These are phyloP conservation scores for Saccharomycopsis schoenii DNA, from an alignment of 805 yeast genomes.

Conservation along the genomic window DNA sequence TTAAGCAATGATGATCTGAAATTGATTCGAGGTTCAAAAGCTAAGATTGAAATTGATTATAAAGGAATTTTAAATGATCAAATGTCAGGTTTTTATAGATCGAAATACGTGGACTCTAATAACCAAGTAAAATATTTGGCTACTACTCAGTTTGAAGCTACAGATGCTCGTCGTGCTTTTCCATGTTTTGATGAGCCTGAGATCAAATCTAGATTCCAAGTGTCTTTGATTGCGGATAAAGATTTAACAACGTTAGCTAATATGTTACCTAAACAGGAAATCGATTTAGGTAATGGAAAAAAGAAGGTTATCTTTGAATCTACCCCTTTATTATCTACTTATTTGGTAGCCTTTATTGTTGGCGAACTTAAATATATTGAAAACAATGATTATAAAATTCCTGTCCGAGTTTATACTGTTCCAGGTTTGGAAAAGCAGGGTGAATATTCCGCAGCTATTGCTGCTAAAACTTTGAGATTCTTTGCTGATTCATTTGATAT, in stretches of 20 bases:
- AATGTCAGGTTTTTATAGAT: slow-evolving; percentile 78
- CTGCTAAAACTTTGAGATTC: slow-evolving; percentile 65
- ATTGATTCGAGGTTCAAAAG: slow-evolving; percentile 29
- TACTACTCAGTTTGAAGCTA: slow-evolving; percentile 80
- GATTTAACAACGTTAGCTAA: slow-evolving; percentile 54
- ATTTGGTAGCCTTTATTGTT: slow-evolving; percentile 71
- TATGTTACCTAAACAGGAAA: slow-evolving; percentile 52
- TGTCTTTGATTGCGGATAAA: slow-evolving; percentile 48
- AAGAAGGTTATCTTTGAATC: slow-evolving; percentile 59
- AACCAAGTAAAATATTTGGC: slow-evolving; percentile 64
- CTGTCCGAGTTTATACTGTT: slow-evolving; percentile 73
- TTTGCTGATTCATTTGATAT: slow-evolving; percentile 67
- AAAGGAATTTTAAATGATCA: slow-evolving; percentile 61
- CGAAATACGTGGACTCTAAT: slow-evolving; percentile 45
- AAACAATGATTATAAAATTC: slow-evolving; percentile 53
- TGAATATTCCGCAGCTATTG: slow-evolving; percentile 59
- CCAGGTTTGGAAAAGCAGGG: slow-evolving; percentile 70
- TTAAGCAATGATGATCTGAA: slow-evolving; percentile 31
- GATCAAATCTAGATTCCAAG: slow-evolving; percentile 61
- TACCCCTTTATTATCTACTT: slow-evolving; percentile 78
- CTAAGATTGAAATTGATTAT: slow-evolving; percentile 40
- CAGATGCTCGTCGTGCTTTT: slow-evolving; percentile 80
- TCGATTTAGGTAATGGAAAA: slow-evolving; percentile 31
- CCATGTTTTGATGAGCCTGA: slow-evolving; percentile 84
- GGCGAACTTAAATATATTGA: slow-evolving; percentile 74